phyloP scores from a whole-genome alignment of 371 early-diverging fungal species.

The Mucor sp. region DNA sequence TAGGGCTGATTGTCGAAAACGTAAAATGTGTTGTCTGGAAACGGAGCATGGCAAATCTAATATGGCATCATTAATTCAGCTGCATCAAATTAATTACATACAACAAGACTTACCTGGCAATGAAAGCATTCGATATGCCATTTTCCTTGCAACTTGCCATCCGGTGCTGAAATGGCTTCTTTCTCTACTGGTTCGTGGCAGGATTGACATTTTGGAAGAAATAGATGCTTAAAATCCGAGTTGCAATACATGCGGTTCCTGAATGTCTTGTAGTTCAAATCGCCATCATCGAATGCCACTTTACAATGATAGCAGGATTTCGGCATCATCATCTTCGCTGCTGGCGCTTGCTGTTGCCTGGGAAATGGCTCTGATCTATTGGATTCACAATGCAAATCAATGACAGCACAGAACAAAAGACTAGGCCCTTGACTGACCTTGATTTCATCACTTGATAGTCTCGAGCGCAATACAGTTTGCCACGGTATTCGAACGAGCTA shows the following conservation, averaged over 20 bases:
- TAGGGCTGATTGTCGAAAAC: slow-evolving; percentile 82
- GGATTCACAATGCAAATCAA: slow-evolving; percentile 35
- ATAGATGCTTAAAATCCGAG: slow-evolving; percentile 66
- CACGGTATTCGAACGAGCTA: slow-evolving; percentile 48
- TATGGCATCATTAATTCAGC: not conserved
- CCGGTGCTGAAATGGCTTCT: slow-evolving; percentile 78
- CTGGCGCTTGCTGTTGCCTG: slow-evolving; percentile 61
- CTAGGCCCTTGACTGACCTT: slow-evolving; percentile 39
- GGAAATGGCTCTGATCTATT: slow-evolving; percentile 45
- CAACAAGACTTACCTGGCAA: slow-evolving; percentile 25
- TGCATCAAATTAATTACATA: not conserved
- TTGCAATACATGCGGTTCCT: slow-evolving; percentile 74
- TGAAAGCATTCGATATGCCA: slow-evolving; percentile 72
- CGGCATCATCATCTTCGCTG: slow-evolving; percentile 69
- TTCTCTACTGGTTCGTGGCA: slow-evolving; percentile 71
- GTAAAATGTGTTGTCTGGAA: slow-evolving; percentile 88
- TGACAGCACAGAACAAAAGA: not conserved
- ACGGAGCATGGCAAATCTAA: slow-evolving; percentile 66
- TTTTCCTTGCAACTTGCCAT: slow-evolving; percentile 75
- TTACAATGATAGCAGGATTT: slow-evolving; percentile 55
- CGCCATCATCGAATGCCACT: slow-evolving; percentile 26
- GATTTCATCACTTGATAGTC: slow-evolving; percentile 56
- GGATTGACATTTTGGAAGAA: slow-evolving; percentile 68
- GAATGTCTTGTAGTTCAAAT: slow-evolving; percentile 75
- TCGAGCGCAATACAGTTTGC: slow-evolving; percentile 71